phyloP scores from a whole-genome alignment of 805 yeast genomes.

The Komagataella pastoris region DNA sequence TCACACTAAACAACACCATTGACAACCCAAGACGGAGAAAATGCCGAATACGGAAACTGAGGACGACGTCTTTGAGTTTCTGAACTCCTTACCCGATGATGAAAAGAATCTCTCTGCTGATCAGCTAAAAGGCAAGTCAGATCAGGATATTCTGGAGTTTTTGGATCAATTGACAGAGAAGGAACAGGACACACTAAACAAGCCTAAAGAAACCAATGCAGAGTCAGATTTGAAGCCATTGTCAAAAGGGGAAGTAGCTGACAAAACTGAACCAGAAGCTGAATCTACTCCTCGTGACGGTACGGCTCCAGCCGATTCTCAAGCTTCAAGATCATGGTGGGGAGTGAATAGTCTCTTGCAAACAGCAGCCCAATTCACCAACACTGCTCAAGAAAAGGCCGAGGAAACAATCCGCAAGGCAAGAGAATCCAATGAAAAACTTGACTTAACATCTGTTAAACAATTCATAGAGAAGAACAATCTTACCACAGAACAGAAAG shows the following conservation, averaged over 20 bases:
- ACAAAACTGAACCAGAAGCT: not conserved
- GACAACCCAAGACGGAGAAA: not conserved
- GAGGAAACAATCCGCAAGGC: slow-evolving; percentile 40
- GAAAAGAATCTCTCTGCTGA: slow-evolving; percentile 18
- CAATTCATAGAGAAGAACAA: not conserved
- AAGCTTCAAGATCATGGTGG: not conserved
- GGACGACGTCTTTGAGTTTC: slow-evolving; percentile 68
- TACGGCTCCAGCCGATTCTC: slow-evolving; percentile 1
- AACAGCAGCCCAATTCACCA: not conserved
- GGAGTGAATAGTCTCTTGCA: not conserved
- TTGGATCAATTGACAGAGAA: slow-evolving; percentile 57
- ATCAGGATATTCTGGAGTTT: slow-evolving; percentile 40
- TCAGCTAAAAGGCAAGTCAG: slow-evolving; percentile 21
- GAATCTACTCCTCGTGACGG: slow-evolving; percentile 2
- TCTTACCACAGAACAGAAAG: slow-evolving; percentile 5
- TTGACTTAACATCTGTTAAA: not conserved
- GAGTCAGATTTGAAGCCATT: not conserved
- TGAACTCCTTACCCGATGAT: slow-evolving; percentile 62
- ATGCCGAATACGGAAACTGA: slow-evolving; percentile 19
- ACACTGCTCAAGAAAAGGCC: slow-evolving; percentile 31
- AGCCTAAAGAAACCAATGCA: not conserved
- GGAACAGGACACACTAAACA: slow-evolving; percentile 7
- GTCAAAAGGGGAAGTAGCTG: not conserved
- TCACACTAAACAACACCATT: not conserved
- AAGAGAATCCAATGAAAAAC: slow-evolving; percentile 10